Percentiles rank a stretch among this genome's conserved stretches.
These are phyloP conservation scores for Diospyros lotus DNA, from an alignment of 148 eudicot genomes.

Conservation along the genomic window DNA sequence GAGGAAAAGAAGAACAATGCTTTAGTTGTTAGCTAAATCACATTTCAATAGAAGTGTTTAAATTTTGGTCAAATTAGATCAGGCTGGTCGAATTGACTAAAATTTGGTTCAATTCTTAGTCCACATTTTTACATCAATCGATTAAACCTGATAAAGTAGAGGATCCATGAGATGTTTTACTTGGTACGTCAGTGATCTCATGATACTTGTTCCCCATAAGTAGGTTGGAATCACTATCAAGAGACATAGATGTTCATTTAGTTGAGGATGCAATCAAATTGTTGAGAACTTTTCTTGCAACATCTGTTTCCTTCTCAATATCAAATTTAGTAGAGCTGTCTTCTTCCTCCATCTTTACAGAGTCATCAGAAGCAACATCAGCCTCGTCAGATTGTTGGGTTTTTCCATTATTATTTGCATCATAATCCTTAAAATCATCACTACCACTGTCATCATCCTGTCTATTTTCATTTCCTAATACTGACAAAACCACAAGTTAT, in stretches of 20 bases:
- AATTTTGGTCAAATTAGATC: no score
- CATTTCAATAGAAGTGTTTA: no score
- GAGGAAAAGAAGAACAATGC: no score
- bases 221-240: slow-evolving; percentile 16
- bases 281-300: slow-evolving; percentile 74
- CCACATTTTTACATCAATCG: no score
- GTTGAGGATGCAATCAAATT: slow-evolving; percentile 57
- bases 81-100: no score
- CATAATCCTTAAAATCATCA: slow-evolving; percentile 52
- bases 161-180: slow-evolving; percentile 26
- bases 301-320: slow-evolving; percentile 75
- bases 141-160: slow-evolving; percentile 11
- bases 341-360: slow-evolving; percentile 34
- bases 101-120: no score
- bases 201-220: slow-evolving; percentile 21
- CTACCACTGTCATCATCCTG: slow-evolving; percentile 35
- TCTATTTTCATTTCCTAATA: slow-evolving; percentile 30
- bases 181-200: slow-evolving; percentile 8
- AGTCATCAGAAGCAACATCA: slow-evolving; percentile 37
- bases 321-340: slow-evolving; percentile 31
- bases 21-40: no score
- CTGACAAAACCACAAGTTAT: slow-evolving; percentile 31
- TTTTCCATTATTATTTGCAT: slow-evolving; percentile 21
- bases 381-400: slow-evolving; percentile 29
- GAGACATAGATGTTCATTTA: slow-evolving; percentile 27